Evolutionary conservation across 768 basidiomycete species (phyloP), one percentile per base, ranked within the genome.

Genomic region (Piloderma croceum): DNA sequence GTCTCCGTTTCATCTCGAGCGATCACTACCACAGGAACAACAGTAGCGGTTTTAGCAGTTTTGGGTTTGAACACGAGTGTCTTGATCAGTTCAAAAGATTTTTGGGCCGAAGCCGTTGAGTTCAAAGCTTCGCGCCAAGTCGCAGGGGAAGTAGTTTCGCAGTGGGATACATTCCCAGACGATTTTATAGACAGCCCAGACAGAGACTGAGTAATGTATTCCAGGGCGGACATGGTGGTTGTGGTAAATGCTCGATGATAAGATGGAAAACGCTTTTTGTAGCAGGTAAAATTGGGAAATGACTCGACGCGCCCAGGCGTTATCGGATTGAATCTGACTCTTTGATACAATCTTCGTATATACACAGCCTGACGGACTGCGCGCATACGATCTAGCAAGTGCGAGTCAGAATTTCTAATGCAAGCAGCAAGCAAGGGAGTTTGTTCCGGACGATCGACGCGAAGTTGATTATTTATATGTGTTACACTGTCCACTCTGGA

Each of bases 21-120:
- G 59, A 97, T 75, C 44, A 93, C 82, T 48, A 97, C 73, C 43
- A 97, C 80, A 6, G 91, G 92, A 38, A 90, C 74, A 2, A 90
- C 80, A 22, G 74, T 77, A 6, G 86, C 88, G 0, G 78, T 75
- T 61, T 96, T 96, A n/a, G 91, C 84, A 3, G 91, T 90, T 64
- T 93, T 93, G 23, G 92, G 92, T 59, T 97, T 97, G 81, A 90
- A 94, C 41, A 94, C 83, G 50, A 93, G 81, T 35, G 85, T 87
- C 62, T 91, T 92, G 59, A 86, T 74, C 51, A 89, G 71, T 59
- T 86, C 77, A 54, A 83, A 87, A 12, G 69, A 67, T 34, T 64
- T 65, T 2, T 83, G 81, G 18, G 72, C 65, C 10, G 71, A 64
- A 27, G 71, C 49, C 37, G 63, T 60, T 6, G 74, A 68, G 45